Base-by-base conservation (phyloP, 1,284 basidiomycete species). In the Boletellus deceptivus region DNA sequence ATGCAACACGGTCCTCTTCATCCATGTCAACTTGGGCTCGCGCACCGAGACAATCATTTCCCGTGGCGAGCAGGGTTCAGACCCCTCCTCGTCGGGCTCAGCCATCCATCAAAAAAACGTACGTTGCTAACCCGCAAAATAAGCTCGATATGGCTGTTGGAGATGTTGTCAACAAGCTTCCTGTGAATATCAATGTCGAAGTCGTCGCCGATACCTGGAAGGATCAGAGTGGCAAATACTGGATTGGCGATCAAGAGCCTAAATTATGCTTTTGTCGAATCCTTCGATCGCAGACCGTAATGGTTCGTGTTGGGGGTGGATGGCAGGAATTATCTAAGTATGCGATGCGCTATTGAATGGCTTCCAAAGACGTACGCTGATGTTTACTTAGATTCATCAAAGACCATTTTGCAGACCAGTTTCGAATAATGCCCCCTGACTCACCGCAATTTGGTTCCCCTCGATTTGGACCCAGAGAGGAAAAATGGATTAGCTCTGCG, bases 221-320 rank as follows among this genome's bases (percentile, higher is more conserved):
- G 64, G 92, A 94, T 65, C 86, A 92, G 69, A 92, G 90, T 54
- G 93, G 93, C 16, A 93, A 92, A 64, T 97, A 97, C 66, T 95
- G 91, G 91, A 96, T 97, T 60, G 93, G 93, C 10, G 85, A 90
- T 56, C 82, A 89, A 56, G 89, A 93, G 46, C 83, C 93, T 2
- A 93, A 86, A 65, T 74, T 95, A 17, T 93, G 91, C 68, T 96
- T 94, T 67, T 95, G 93, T 68, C 82, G 93, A 18, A 95, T 96
- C 50, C 71, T 96, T 33, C 83, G 91, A n/a, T 93, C 89, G 3
- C 87, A 91, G 59, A 94, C 89, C 0, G 93, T 96, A 55, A 96
- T 97, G 93, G 92, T 97, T 37, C 83, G 93, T 54, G 91, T 95
- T 16, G 93, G 93, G 27, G 93, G 93, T 41, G 93, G 93, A n/a